These are phyloP conservation scores for Microstegium vimineum DNA, from an alignment of 176 grass and related monocot genomes.

Conservation along the genomic window DNA sequence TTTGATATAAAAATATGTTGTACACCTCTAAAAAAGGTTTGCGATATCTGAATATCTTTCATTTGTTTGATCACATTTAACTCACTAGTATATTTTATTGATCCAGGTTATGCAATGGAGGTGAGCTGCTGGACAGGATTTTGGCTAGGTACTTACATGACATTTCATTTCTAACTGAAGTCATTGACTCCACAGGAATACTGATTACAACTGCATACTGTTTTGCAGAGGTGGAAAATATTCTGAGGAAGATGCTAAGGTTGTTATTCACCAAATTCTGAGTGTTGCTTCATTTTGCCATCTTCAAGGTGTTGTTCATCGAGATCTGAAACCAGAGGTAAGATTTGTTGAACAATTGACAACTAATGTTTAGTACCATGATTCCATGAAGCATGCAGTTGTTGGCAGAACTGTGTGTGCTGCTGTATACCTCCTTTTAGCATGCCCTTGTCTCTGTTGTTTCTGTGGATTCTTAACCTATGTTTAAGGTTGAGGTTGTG, in stretches of 20 bases:
- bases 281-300: slow-evolving; percentile 75
- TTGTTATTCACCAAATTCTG: slow-evolving; percentile 58
- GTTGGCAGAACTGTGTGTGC: background rate
- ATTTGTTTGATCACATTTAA: slow-evolving; percentile 4
- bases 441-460: background rate
- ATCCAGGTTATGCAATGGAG: slow-evolving; percentile 63
- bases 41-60: background rate
- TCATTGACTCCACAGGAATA: background rate
- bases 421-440: slow-evolving; percentile 4
- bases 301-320: slow-evolving; percentile 77
- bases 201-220: background rate
- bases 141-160: slow-evolving; percentile 51
- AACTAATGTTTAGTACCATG: background rate
- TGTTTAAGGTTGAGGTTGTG: background rate
- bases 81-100: background rate
- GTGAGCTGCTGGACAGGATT: slow-evolving; percentile 74
- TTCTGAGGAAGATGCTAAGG: slow-evolving; percentile 61
- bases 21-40: background rate
- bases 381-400: background rate
- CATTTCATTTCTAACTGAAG: background rate
- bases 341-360: background rate
- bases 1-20: background rate
- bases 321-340: slow-evolving; percentile 82
- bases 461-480: background rate
- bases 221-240: slow-evolving; percentile 59